Evolutionary conservation across 768 basidiomycete species (phyloP).

Genomic region (Cystobasidium tubakii): DNA sequence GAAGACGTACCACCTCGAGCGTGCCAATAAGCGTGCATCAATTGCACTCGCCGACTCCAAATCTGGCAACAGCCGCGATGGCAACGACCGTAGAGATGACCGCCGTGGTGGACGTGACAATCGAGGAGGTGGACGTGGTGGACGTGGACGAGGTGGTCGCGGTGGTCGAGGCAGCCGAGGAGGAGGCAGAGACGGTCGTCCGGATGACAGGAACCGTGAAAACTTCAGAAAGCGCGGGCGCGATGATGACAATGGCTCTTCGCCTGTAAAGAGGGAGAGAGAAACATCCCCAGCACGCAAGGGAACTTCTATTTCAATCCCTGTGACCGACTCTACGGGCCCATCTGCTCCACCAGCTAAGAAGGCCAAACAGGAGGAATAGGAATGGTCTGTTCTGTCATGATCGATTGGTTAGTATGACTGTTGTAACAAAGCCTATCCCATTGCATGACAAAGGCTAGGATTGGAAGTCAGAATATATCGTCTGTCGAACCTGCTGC

Average conservation of each 20-base stretch:
- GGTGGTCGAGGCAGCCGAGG: slow-evolving; percentile 29
- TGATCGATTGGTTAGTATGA: too few species aligned
- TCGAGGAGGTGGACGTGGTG: slow-evolving; percentile 40
- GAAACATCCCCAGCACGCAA: neutral
- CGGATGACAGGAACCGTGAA: neutral
- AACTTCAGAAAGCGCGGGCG: slow-evolving; percentile 20
- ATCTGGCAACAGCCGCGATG: slow-evolving; percentile 16
- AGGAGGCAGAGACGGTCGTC: slow-evolving; percentile 20
- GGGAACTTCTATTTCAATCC: neutral
- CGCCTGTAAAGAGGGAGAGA: neutral
- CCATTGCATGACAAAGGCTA: too few species aligned
- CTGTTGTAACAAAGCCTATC: too few species aligned
- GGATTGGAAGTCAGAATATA: too few species aligned
- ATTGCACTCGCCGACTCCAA: slow-evolving; percentile 29
- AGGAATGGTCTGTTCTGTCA: neutral
- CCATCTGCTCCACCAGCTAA: slow-evolving; percentile 8
- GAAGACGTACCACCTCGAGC: slow-evolving; percentile 39
- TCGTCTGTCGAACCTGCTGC: too few species aligned
- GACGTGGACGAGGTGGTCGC: slow-evolving; percentile 39
- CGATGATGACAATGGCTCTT: neutral
- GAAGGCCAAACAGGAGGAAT: slow-evolving; percentile 29
- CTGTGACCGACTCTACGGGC: neutral
- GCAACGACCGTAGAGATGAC: slow-evolving; percentile 11
- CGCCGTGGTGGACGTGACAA: slow-evolving; percentile 25
- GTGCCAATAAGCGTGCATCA: slow-evolving; percentile 39